phyloP scores from a whole-genome alignment of 2,329 filamentous ascomycete genomes.

The Metarhizium anisopliae region DNA sequence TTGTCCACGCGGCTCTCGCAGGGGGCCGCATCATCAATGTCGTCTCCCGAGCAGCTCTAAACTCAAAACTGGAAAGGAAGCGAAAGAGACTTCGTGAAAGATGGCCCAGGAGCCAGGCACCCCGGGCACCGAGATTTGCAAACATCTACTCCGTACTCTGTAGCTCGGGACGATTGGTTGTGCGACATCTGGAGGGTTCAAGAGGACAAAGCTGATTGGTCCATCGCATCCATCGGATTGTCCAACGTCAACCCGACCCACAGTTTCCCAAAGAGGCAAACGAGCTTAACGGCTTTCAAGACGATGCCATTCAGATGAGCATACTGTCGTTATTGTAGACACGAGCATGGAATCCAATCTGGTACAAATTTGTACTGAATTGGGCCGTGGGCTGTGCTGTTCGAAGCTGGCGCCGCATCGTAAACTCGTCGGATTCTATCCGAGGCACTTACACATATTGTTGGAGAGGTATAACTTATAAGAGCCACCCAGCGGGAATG shows the following conservation, averaged over 20 bases:
- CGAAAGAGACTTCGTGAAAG: neutral
- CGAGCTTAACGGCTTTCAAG: neutral
- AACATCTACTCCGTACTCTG: neutral
- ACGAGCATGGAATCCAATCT: too few species aligned
- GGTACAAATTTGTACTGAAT: too few species aligned
- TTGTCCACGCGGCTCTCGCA: neutral
- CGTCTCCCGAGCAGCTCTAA: neutral
- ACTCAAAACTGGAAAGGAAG: too few species aligned
- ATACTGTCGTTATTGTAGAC: too few species aligned
- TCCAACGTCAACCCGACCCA: neutral
- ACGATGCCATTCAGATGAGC: too few species aligned
- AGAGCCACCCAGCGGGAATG: too few species aligned
- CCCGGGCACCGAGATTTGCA: neutral
- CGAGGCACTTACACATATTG: too few species aligned
- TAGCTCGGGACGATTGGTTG: neutral
- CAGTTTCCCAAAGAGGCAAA: neutral
- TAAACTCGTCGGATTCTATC: too few species aligned
- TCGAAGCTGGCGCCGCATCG: too few species aligned
- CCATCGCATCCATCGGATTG: conserved; percentile 6
- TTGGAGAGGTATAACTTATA: too few species aligned
- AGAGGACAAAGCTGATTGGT: neutral
- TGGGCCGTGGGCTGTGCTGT: too few species aligned
- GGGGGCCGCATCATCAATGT: neutral
- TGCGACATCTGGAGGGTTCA: neutral
- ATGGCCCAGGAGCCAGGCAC: too few species aligned